These are phyloP conservation scores for Santalum album DNA, from an alignment of 164 flowering plant genomes.

Conservation along the genomic window DNA sequence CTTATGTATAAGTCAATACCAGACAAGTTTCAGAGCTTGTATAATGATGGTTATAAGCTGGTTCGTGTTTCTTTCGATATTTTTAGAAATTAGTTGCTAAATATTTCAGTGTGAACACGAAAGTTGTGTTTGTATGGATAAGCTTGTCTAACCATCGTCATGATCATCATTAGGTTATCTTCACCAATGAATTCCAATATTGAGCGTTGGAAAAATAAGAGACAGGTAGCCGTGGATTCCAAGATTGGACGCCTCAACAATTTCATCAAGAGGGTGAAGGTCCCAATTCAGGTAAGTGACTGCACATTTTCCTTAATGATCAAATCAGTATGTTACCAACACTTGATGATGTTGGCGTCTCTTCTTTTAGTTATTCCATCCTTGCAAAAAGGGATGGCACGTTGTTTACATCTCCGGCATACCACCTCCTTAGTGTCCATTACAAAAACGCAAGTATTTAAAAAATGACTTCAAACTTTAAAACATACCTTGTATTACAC, in stretches of 20 bases:
- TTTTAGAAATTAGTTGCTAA: neutral
- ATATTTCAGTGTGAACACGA: too few species aligned
- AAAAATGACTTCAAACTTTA: too few species aligned
- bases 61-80: slow-evolving; percentile 25
- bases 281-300: slow-evolving; percentile 66
- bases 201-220: slow-evolving; percentile 85
- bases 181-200: slow-evolving; percentile 94
- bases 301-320: slow-evolving; percentile 1
- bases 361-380: too few species aligned
- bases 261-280: slow-evolving; percentile 58
- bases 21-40: slow-evolving; percentile 65
- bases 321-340: neutral
- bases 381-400: too few species aligned
- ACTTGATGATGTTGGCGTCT: neutral
- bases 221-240: slow-evolving; percentile 83
- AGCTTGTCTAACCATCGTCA: too few species aligned
- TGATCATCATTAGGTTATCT: slow-evolving; percentile 56
- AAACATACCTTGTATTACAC: too few species aligned
- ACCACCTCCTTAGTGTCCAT: too few species aligned
- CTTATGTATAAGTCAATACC: slow-evolving; percentile 84
- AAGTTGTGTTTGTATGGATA: too few species aligned
- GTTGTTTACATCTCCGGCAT: too few species aligned
- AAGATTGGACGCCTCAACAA: slow-evolving; percentile 71
- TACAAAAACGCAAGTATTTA: too few species aligned
- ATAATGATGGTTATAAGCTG: slow-evolving; percentile 88